A percentile compares a stretch with the other conserved stretches of the same genome.
Conservation (phyloP, 257 asterid genomes). For the Prunella vulgaris region DNA sequence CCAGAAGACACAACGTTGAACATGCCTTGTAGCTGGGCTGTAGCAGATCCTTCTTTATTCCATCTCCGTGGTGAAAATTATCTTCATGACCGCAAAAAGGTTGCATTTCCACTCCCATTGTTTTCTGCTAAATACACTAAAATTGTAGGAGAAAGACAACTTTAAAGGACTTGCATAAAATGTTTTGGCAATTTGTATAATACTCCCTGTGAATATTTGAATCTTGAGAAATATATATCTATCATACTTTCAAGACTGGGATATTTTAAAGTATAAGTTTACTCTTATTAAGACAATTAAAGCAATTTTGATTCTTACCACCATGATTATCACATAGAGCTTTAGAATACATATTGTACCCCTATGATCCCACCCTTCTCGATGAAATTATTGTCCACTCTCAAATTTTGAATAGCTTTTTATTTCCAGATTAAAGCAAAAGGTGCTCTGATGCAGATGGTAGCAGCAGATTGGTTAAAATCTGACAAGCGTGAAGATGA, state of each 20-base stretch:
- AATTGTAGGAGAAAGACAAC: neutral
- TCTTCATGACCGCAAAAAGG: slow-evolving; percentile 65
- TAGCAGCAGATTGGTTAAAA: slow-evolving; percentile 82
- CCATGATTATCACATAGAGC: neutral
- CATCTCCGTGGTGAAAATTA: slow-evolving; percentile 73
- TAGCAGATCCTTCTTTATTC: slow-evolving; percentile 68
- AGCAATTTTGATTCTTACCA: neutral
- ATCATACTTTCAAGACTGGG: too few species aligned
- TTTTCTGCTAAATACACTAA: neutral
- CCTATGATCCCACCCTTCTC: too few species aligned
- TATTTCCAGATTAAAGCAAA: slow-evolving; percentile 59
- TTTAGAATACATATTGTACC: neutral
- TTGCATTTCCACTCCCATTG: slow-evolving; percentile 3
- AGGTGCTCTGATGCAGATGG: slow-evolving; percentile 62
- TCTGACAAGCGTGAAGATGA: slow-evolving; percentile 72
- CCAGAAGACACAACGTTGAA: slow-evolving; percentile 51
- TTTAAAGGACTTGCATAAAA: too few species aligned
- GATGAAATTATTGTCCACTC: neutral
- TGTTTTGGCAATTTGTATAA: too few species aligned
- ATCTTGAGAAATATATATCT: neutral
- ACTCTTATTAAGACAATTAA: neutral
- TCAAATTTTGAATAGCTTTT: neutral
- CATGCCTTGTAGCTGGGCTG: slow-evolving; percentile 66
- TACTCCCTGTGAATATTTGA: neutral
- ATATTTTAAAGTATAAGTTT: neutral